Conservation (phyloP, 805 yeast genomes). For the Saturnispora besseyi region DNA sequence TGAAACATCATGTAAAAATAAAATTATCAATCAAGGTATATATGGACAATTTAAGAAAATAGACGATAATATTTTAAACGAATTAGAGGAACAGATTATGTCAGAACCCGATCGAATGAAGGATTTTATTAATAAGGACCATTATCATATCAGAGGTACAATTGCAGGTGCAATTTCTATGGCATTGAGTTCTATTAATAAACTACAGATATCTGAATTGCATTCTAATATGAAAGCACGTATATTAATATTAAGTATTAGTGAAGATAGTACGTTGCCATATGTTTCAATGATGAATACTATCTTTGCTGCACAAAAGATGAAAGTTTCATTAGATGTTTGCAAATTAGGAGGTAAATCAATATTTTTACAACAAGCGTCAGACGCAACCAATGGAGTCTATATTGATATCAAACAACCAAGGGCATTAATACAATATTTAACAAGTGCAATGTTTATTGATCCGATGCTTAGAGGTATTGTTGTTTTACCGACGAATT, state of each 20-base stretch:
- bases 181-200: slow-evolving; percentile 73
- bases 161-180: slow-evolving; percentile 74
- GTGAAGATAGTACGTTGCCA: slow-evolving; percentile 67
- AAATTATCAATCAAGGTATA: slow-evolving; percentile 51
- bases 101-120: slow-evolving; percentile 22
- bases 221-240: slow-evolving; percentile 50
- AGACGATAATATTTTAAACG: slow-evolving; percentile 62
- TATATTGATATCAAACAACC: slow-evolving; percentile 64
- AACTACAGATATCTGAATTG: slow-evolving; percentile 44
- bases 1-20: slow-evolving; percentile 3
- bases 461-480: slow-evolving; percentile 78
- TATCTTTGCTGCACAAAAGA: slow-evolving; percentile 91
- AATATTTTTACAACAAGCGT: slow-evolving; percentile 88
- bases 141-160: slow-evolving; percentile 35
- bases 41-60: slow-evolving; percentile 76
- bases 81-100: slow-evolving; percentile 40
- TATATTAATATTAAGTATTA: slow-evolving; percentile 51
- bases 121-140: slow-evolving; percentile 17
- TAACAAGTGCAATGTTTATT: slow-evolving; percentile 72
- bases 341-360: slow-evolving; percentile 68
- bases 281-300: slow-evolving; percentile 93
- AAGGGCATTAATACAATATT: slow-evolving; percentile 71
- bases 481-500: slow-evolving; percentile 71
- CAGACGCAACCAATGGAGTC: slow-evolving; percentile 90
- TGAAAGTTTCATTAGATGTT: slow-evolving; percentile 83